Base-by-base conservation (phyloP, 2,329 filamentous ascomycete species). In the Aureobasidium pullulans region DNA sequence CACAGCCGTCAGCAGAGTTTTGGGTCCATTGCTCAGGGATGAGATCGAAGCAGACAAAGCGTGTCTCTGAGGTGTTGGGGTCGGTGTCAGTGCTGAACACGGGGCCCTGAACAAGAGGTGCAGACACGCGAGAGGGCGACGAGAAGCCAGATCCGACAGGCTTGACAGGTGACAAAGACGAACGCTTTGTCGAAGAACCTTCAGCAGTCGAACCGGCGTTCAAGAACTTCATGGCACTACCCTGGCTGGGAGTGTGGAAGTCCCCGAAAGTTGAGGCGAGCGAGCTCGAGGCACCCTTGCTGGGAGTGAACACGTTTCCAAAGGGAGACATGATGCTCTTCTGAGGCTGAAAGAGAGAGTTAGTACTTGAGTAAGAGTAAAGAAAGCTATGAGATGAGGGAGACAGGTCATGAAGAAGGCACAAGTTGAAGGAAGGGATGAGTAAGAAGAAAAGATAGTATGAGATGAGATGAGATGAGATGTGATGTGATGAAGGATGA, bases 1-100 rank as follows among this genome's bases (percentile, higher is more conserved):
- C 4, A 31, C 23, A 36, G 7, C 11, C 16, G 13, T 11, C n/a
- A 43, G 4, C n/a, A 23, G n/a, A 23, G 3, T 47, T 11, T 1
- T 46, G 6, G 6, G 39, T 10, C 59, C 59, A 60, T 8, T 57
- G 19, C 16, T 7, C 13, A 23, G 60, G 60, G 9, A 61, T 53
- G 29, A 40, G 11, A 3, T 19, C 53, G 13, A 61, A 36, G 23
- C 46, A 15, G 6, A 58, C 44, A 10, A 42, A 61, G 23, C 53
- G 52, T 23, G 36, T 39, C 29, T 49, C 40, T 11, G 29, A 19
- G 11, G 53, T 4, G 32, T 57, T 58, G 10, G 52, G 37, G 13
- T 61, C 60, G 13, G 13, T 8, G 16, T 57, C 56, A 29, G 56
- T 60, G 34, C 36, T 60, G 57, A 61, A 61, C 5, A 5, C 6